phyloP scores from a whole-genome alignment of 257 asterid species.

The Fraxinus cuspidata region DNA sequence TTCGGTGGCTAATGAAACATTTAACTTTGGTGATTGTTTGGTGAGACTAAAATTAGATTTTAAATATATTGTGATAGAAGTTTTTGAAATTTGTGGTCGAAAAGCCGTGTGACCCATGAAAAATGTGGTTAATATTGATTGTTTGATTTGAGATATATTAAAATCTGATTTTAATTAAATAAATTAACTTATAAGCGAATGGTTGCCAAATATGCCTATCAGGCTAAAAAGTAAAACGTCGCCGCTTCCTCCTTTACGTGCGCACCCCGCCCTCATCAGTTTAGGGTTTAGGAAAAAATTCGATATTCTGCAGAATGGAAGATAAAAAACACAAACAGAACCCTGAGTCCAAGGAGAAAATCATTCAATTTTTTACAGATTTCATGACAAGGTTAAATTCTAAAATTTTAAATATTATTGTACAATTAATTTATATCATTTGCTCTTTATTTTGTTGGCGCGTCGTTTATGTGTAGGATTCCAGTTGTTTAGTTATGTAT shows the following conservation, averaged over 20 bases:
- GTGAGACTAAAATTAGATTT: no score
- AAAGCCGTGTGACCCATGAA: no score
- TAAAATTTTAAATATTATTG: not conserved
- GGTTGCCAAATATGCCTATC: no score
- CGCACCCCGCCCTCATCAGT: not conserved
- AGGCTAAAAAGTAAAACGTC: no score
- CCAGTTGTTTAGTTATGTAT: not conserved
- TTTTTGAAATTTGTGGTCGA: no score
- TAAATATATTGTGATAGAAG: no score
- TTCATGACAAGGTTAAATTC: constrained; percentile 63
- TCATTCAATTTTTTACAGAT: constrained; percentile 42
- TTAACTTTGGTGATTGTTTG: no score
- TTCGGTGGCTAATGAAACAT: no score
- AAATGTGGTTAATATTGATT: no score
- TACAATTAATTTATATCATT: not conserved
- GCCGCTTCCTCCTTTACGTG: not conserved
- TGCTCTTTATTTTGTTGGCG: not conserved
- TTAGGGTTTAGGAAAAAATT: not conserved
- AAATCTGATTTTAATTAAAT: no score
- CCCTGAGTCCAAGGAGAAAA: constrained; percentile 27
- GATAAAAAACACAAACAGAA: constrained; percentile 28
- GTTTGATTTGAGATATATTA: no score
- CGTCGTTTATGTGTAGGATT: not conserved
- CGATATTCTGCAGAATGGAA: constrained; percentile 44
- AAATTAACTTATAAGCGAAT: no score